Conservation (phyloP, 257 asterid genomes). For the Solanum etuberosum region DNA sequence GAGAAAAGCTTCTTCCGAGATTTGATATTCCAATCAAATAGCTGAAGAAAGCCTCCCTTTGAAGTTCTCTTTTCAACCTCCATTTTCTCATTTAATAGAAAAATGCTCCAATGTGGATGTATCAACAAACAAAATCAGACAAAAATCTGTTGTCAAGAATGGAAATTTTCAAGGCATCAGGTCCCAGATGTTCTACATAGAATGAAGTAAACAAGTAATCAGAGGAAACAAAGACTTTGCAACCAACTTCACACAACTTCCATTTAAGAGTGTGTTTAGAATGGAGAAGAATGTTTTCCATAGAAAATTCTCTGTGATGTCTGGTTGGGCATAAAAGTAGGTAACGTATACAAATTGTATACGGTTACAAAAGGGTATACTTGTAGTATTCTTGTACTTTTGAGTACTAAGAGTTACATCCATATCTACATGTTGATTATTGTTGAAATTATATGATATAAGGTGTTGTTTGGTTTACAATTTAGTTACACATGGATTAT, state of each 20-base stretch:
- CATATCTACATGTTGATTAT: neutral
- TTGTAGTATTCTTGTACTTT: neutral
- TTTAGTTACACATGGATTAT: neutral
- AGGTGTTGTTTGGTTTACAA: neutral
- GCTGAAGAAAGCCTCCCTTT: constrained; percentile 84
- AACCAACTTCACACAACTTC: neutral
- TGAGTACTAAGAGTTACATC: neutral
- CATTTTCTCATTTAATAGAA: constrained; percentile 32
- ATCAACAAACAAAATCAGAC: constrained; percentile 12
- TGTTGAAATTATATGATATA: neutral
- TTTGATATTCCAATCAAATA: constrained; percentile 92
- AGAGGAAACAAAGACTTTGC: neutral
- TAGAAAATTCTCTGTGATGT: neutral
- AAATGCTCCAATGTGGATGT: neutral
- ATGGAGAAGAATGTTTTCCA: neutral
- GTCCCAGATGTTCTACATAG: neutral
- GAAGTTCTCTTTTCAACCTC: constrained; percentile 75
- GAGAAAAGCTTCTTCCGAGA: constrained; percentile 91
- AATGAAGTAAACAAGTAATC: neutral
- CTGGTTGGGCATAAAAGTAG: neutral
- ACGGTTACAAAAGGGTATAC: neutral
- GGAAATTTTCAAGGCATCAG: neutral
- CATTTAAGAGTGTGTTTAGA: neutral
- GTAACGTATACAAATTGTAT: neutral
- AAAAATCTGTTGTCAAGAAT: constrained; percentile 11